These are phyloP conservation scores for Fusarium metavorans DNA, from an alignment of 2,329 filamentous ascomycete species.

Conservation along the genomic window DNA sequence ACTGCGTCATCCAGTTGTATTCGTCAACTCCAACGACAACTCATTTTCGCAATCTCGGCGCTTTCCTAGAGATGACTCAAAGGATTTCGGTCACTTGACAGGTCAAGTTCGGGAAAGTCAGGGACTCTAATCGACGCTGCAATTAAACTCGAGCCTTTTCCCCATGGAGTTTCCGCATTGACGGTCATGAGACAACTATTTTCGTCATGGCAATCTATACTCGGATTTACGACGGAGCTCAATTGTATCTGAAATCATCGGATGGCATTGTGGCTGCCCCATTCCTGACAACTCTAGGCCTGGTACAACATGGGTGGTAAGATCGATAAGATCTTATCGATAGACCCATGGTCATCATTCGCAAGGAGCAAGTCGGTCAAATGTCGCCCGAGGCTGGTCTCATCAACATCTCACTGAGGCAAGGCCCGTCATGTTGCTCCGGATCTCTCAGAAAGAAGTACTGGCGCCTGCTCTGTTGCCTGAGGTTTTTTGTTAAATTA, in stretches of 20 bases:
- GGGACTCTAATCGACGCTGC: conserved; percentile 6
- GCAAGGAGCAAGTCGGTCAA: background rate
- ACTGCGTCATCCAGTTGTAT: conserved; percentile 20
- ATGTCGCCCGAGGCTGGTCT: background rate
- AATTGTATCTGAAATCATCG: background rate
- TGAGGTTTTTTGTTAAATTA: background rate
- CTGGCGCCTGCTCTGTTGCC: background rate
- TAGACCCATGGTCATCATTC: background rate
- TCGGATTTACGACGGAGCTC: conserved; percentile 19
- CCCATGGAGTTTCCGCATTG: background rate
- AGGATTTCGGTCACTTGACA: conserved; percentile 29
- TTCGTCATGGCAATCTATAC: background rate
- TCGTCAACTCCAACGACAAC: conserved; percentile 18
- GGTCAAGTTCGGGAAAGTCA: conserved; percentile 5
- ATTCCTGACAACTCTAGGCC: background rate
- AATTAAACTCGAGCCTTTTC: conserved; percentile 1
- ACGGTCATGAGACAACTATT: conserved; percentile 9
- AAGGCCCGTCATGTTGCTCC: background rate
- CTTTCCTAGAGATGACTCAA: conserved; percentile 10
- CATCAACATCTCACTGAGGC: background rate
- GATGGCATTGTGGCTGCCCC: background rate
- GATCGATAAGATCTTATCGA: conserved; percentile 26
- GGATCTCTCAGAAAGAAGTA: background rate
- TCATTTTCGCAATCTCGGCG: conserved; percentile 23
- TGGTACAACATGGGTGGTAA: background rate